These are phyloP conservation scores for Phytophthora aleatoria DNA, from an alignment of 352 stramenopile genomes.

Conservation along the genomic window DNA sequence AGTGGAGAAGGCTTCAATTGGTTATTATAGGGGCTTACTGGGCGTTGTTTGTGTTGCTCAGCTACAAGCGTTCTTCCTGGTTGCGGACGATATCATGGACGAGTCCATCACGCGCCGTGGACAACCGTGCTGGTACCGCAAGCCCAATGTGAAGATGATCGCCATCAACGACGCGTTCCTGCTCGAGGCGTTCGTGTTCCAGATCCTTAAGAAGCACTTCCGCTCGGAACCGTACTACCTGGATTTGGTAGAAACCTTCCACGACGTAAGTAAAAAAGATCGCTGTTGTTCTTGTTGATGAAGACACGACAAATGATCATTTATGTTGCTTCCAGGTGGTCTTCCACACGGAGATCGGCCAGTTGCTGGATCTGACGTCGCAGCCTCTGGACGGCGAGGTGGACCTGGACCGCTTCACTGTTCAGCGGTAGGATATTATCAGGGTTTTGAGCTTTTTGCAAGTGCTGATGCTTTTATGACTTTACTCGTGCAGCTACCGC, in stretches of 20 bases:
- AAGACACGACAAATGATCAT: background rate
- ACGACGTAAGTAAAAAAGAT: conserved; percentile 54
- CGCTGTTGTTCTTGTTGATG: background rate
- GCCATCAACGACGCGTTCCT: conserved; percentile 98
- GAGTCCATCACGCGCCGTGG: conserved; percentile 94
- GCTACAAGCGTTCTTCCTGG: conserved; percentile 99
- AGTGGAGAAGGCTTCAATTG: conserved; percentile 10
- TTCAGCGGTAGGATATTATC: conserved; percentile 83
- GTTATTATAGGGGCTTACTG: background rate
- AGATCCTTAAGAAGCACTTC: conserved; percentile 91
- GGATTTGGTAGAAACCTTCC: conserved; percentile 97
- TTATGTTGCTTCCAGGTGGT: conserved; percentile 83
- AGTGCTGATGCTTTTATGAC: conserved; percentile 14
- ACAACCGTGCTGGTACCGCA: conserved; percentile 97
- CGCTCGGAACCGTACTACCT: conserved; percentile 87
- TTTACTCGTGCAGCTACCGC: conserved; percentile 50
- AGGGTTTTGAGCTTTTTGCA: background rate
- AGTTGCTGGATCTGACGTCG: conserved; percentile 92
- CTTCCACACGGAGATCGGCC: conserved; percentile 97
- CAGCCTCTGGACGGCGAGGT: conserved; percentile 81
- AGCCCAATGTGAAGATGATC: conserved; percentile 90
- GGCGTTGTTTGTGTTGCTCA: conserved; percentile 20
- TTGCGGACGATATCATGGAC: conserved; percentile 99
- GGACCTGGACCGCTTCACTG: conserved; percentile 93
- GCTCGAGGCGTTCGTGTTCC: conserved; percentile 93